Base-by-base conservation (phyloP, 2,329 filamentous ascomycete species). In the Alternaria brassicicola region DNA sequence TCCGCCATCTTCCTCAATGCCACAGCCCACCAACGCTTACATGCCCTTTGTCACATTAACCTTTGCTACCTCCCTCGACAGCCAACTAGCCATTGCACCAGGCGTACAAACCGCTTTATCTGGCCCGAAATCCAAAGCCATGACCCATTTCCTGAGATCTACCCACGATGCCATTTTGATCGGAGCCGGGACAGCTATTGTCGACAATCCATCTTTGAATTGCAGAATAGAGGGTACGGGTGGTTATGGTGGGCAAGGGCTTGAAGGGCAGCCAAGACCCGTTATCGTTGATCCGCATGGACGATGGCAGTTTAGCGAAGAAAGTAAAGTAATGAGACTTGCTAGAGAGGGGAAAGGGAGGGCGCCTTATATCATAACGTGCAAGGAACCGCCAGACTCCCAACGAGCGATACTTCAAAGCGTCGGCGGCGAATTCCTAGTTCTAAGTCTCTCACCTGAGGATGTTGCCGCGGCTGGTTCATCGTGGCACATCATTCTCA, bases 71-170 rank as follows among this genome's bases (percentile, higher is more conserved):
- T 97, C 93, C 4, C 88, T 99, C 66, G 94, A 98, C 79, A 89
- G 90, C 38, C 86, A 88, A 52, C 84, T 96, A 49, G 86, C 93
- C 2, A 83, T 94, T 26, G 84, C 88, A 0, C 92, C 92, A 0
- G 93, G 93, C 13, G 83, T 87, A n/a, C 90, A 90, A 65, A 98
- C 94, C 2, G 82, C 85, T 0, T 85, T 98, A 13, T 98, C 94
- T 1, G 93, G 93, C 3, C 86, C 89, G 0, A 83, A 88, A 63
- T 92, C 92, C 35, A 97, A 97, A 78, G 86, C 91, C 52, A 96
- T 98, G 92, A 97, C 94, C 0, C 94, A 98, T 78, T 92, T 90
- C 74, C 85, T 98, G 26, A 91, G 94, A 69, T 88, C 89, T 12
- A 85, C 84, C 15, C 93, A 98, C 78, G 87, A 91, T 62, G 92